These are phyloP conservation scores for Lentinus tigrinus DNA, from an alignment of 768 basidiomycete species.

Conservation along the genomic window DNA sequence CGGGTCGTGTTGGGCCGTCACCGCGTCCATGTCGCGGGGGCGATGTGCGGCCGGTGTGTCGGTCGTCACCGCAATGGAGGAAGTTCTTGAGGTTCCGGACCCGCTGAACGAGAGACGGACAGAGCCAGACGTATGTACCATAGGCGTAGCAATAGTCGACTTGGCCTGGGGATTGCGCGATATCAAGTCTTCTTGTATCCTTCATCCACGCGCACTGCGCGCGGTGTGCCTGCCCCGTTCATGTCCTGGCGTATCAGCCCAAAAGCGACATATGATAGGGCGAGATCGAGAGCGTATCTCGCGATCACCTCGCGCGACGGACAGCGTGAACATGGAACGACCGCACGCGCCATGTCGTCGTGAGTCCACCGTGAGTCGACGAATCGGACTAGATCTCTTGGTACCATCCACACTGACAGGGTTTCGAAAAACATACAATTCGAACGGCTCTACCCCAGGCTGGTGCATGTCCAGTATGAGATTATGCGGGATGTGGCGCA, in stretches of 20 bases:
- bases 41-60: neutral
- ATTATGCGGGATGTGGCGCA: neutral
- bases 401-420: too few species aligned
- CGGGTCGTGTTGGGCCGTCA: slow-evolving; percentile 6
- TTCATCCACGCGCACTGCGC: neutral
- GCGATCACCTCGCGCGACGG: too few species aligned
- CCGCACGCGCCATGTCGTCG: too few species aligned
- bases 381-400: too few species aligned
- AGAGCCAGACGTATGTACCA: slow-evolving; percentile 11
- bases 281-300: too few species aligned
- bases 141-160: slow-evolving; percentile 12
- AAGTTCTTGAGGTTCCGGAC: neutral
- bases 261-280: too few species aligned
- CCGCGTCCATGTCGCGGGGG: neutral
- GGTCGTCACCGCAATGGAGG: neutral
- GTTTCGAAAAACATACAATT: too few species aligned
- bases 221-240: neutral
- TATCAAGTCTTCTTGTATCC: slow-evolving; percentile 15
- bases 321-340: too few species aligned
- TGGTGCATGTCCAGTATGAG: too few species aligned
- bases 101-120: neutral
- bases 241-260: neutral
- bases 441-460: too few species aligned
- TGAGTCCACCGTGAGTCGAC: too few species aligned
- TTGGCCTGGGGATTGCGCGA: slow-evolving; percentile 10